Evolutionary conservation across 768 basidiomycete genomes (phyloP), one percentile per base, ranked within the genome.

Genomic region (Gelatoporia subvermispora): DNA sequence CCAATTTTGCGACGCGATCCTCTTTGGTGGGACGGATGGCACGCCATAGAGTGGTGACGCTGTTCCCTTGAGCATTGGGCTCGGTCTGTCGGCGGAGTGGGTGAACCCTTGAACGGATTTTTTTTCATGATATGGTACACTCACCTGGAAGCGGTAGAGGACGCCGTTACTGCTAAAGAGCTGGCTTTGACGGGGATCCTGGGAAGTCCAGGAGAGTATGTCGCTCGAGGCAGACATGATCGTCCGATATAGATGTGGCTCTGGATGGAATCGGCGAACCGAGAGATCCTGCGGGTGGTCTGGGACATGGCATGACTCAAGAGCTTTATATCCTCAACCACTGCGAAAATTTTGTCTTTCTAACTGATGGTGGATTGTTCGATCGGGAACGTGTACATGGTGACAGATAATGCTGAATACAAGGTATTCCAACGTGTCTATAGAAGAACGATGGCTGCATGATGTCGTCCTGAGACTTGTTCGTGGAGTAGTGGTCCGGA

Each of bases 1-100:
- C 90, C 45, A 92, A 79, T 70, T 83, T 89, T 55, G 89, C 89
- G 61, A 91, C 84, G 39, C 88, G 83, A 65, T 93, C 89, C 70
- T 91, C 88, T 64, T 85, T 88, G 71, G 85, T 88, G 50, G 85
- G 76, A 43, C 88, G 85, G 59, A 88, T 84, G n/a, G 84, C 71
- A 50, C 86, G 82, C 80, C 79, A 88, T 48, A 92, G 72, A 18
- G 85, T 89, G 20, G 88, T 90, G 47, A 85, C 76, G 57, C 77
- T 84, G 60, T 81, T 77, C 20, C 86, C 88, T 55, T 69, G 84
- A 51, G 73, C 68, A 59, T 67, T 74, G 44, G 79, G 75, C 25
- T 76, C 75, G 38, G 88, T 89, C 88, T 90, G 62, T n/a, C 5
- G 7, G 28, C 5, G 28, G 50, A 49, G 43, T 5, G 28, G 13